These are phyloP conservation scores for Vairimorpha ceranae DNA, from an alignment of 371 early-diverging fungal genomes.

Conservation along the genomic window DNA sequence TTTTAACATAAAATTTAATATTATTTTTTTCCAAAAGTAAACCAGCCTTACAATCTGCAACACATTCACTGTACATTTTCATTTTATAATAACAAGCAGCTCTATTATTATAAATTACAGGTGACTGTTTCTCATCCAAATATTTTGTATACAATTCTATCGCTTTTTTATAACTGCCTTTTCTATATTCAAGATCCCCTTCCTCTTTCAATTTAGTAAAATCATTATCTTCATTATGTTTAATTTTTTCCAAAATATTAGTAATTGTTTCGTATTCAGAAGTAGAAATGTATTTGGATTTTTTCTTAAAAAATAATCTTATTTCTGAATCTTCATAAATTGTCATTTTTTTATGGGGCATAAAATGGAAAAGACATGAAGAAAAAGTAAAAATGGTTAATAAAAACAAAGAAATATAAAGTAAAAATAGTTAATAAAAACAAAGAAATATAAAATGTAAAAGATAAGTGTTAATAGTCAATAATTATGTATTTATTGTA, in stretches of 20 bases:
- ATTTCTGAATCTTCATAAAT: too few relatives aligned
- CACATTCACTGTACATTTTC: constrained; percentile 79
- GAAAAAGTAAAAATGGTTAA: too few relatives aligned
- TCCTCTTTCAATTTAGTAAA: constrained; percentile 70
- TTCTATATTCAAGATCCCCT: constrained; percentile 82
- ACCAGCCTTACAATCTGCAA: constrained; percentile 82
- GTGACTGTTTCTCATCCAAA: constrained; percentile 75
- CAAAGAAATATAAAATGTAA: too few relatives aligned
- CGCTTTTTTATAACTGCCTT: constrained; percentile 77
- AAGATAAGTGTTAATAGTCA: too few relatives aligned
- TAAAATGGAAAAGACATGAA: too few relatives aligned
- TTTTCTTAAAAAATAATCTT: too few relatives aligned
- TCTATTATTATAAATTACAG: constrained; percentile 82
- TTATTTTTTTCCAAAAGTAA: constrained; percentile 76
- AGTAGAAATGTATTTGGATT: neutral
- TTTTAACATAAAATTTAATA: constrained; percentile 83
- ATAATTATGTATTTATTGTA: too few relatives aligned
- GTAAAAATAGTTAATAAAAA: too few relatives aligned
- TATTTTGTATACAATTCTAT: constrained; percentile 78
- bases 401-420: too few relatives aligned
- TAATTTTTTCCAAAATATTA: neutral
- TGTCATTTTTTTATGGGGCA: too few relatives aligned
- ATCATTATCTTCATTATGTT: neutral
- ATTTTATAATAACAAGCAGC: constrained; percentile 86
- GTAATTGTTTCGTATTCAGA: neutral